Percentiles rank a stretch among this genome's conserved stretches.
Evolutionary conservation across 495 filamentous ascomycete genomes (phyloP).

Genomic region (Tuber magnatum): DNA sequence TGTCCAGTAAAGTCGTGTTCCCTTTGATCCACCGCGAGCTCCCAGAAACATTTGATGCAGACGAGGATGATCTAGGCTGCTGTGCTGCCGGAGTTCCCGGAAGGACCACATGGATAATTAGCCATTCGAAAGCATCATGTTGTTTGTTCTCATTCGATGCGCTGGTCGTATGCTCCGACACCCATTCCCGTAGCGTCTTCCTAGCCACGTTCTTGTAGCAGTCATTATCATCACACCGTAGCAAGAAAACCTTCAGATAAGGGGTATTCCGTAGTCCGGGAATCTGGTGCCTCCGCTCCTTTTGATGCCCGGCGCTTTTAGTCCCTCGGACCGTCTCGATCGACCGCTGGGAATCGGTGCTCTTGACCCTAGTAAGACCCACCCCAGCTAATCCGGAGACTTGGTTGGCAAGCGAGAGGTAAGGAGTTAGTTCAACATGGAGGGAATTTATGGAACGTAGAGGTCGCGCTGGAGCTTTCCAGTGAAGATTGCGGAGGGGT

Average conservation of each 20-base stretch:
- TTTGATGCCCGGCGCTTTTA: constrained; percentile 22
- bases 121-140: constrained; percentile 96
- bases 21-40: constrained; percentile 69
- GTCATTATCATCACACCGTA: constrained; percentile 91
- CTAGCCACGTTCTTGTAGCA: constrained; percentile 74
- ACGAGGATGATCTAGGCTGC: constrained; percentile 52
- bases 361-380: constrained; percentile 45
- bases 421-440: constrained; percentile 74
- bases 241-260: constrained; percentile 81
- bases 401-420: constrained; percentile 45
- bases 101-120: constrained; percentile 83
- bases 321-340: constrained; percentile 31
- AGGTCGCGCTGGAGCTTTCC: constrained; percentile 88
- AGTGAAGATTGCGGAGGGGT: constrained; percentile 87
- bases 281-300: constrained; percentile 84
- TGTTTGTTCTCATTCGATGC: constrained; percentile 52
- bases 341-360: constrained; percentile 41
- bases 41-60: constrained; percentile 42
- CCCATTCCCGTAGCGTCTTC: constrained; percentile 79
- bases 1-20: constrained; percentile 76
- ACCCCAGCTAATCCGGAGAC: constrained; percentile 28
- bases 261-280: constrained; percentile 88
- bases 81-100: constrained; percentile 69
- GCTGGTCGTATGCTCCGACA: constrained; percentile 61
- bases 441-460: constrained; percentile 86